Evolutionary conservation across 345 rosid genomes (phyloP), one percentile per base, ranked within the genome.

Genomic region (Populus alba): DNA sequence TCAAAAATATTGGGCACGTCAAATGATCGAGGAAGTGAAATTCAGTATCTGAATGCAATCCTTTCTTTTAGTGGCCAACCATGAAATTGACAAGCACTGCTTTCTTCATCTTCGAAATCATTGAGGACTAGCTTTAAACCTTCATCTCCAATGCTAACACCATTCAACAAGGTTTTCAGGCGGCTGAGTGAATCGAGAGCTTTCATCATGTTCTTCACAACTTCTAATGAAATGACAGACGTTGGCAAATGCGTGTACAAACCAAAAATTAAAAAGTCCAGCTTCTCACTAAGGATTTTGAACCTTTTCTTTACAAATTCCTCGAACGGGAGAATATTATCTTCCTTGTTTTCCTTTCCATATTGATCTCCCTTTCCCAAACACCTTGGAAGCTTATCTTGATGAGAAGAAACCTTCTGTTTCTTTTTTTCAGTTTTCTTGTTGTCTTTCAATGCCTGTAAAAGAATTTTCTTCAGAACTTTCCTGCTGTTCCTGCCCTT

Each of bases 21-120:
- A 27, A 80, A 59, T 20, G 17, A 5, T 23, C 9, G 17, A 51
- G 71, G 78, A 38, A 81, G 81, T 67, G 49, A 75, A 75, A 55
- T 51, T 72, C 31, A 77, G 82, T 7, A 33, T 53, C 9, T 7
- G 17, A 2, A 78, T 63, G 61, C 82, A 81, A 4, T 72, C 33
- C 11, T 75, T 62, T 20, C 47, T 70, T 15, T 0, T 20, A 41
- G 12, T 35, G 10, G 6, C 7, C 35, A 70, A 18, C 47, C 23
- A 1, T 17, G 31, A 10, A 15, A 12, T 31, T n/a, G 49, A 66
- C 7, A 47, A 31, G 39, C 68, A 6, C 38, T 47, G 15, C 13
- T 70, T 18, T 8, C 67, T 17, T 55, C 35, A 15, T 70, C 13
- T 16, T 74, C 65, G 22, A 15, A 16, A 31, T 55, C 41, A 17